Evolutionary conservation across 352 stramenopile species (phyloP), one percentile per base, ranked within the genome.

Genomic region (Globisporangium apiculatum): DNA sequence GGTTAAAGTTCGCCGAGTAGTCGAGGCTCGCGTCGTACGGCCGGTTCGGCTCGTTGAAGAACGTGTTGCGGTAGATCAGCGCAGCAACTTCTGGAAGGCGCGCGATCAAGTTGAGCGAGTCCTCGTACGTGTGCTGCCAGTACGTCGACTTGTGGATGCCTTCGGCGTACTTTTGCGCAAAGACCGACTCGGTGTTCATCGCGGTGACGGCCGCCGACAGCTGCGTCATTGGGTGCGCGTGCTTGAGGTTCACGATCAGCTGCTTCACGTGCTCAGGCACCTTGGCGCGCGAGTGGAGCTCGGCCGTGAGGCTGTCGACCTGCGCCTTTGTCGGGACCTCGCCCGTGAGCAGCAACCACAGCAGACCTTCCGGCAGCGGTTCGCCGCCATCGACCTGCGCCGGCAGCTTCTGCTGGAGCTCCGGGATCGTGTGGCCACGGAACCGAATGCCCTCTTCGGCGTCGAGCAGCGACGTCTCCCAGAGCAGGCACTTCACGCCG

Each of bases 151-250:
- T 99, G 84, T 98, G 88, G 54, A 97, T 97, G 58, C 97, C 97
- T 49, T 98, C 85, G 35, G 83, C 68, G 82, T 99, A 99, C 59
- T 97, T 97, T 68, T 97, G 95, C 64, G 95, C 91, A 72, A 99
- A 99, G 64, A 97, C 69, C 54, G 79, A 97, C 64, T 98, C 95
- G 5, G 96, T 99, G 78, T 97, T 95, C 78, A 97, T 86, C 58
- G 87, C 91, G 57, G 89, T 95, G 54, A 98, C 85, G 40, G 87
- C 96, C 65, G 97, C 94, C 36, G 87, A 95, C 48, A 99, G 94
- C 86, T 99, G 96, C 41, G 96, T 99, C 97, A 99, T 99, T 58
- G 97, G 96, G 82, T 99, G 97, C 78, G 98, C 98, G 60, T 96
- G 74, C 84, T 99, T 99, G 54, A 99, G 89, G 61, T 82, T 75